Evolutionary conservation across 352 stramenopile species (phyloP), one percentile per base, ranked within the genome.

Genomic region (Phytopythium delawarense): DNA sequence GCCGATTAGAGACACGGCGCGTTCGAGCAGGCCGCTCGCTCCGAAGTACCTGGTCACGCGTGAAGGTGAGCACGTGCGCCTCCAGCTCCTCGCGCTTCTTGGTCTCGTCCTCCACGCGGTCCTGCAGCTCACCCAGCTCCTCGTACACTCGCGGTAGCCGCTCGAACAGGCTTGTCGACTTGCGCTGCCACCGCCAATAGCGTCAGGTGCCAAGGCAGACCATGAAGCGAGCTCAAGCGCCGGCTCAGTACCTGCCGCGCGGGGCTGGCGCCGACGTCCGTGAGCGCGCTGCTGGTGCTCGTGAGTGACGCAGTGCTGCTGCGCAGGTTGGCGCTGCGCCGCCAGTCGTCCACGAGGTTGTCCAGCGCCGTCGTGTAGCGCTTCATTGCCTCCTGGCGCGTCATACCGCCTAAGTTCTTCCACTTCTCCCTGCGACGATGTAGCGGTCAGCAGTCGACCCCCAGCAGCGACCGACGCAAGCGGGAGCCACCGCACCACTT

Each of bases 291-390:
- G 52, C 58, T 67, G 25, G 57, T 61, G 21, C 51, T 63, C 44
- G 55, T 28, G 21, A 70, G 54, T 9, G 48, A 59, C 7, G 56
- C 55, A 6, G 55, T 51, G 55, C 55, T 61, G 37, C 49, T 74
- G 51, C 73, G 70, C 21, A 84, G 35, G 52, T 70, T 84, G 6
- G 81, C 74, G 23, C 72, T 88, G 57, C 81, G 82, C 37, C 83
- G 76, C 83, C 83, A 94, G 65, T 91, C 81, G 61, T 94, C 83
- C 61, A 94, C 83, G 21, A 92, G 64, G 57, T 89, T 90, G 61
- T 94, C 85, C 21, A 94, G 73, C 37, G 71, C 75, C 20, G 74
- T 84, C 12, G 78, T 91, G 71, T 92, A 94, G 15, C 74, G 68
- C 59, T 86, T 84, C 85, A 91, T 94, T 61, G 85, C 85, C 58